Conservation (phyloP, 176 grass and related monocot genomes). For the Aegilops bicornis region DNA sequence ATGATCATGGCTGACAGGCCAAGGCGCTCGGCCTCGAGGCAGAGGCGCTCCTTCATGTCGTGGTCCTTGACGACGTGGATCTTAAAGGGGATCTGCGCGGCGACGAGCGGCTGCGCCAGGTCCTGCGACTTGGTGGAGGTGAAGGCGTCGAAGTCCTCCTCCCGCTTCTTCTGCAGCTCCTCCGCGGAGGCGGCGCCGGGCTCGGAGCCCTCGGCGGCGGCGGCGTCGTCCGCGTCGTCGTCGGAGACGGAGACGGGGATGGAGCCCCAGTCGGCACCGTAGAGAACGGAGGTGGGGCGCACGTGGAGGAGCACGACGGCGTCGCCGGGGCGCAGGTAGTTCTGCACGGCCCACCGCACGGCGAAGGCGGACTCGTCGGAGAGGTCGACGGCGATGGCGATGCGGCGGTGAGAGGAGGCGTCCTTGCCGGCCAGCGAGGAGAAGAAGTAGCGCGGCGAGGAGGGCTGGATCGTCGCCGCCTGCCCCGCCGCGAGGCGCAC, state of each 20-base stretch:
- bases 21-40: conserved; percentile 83
- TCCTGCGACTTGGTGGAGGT: conserved; percentile 74
- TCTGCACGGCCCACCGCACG: conserved; percentile 80
- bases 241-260: conserved; percentile 49
- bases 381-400: conserved; percentile 92
- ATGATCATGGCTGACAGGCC: conserved; percentile 83
- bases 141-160: conserved; percentile 85
- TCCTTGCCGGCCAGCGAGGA: conserved; percentile 35
- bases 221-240: background rate
- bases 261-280: conserved; percentile 96
- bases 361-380: conserved; percentile 91
- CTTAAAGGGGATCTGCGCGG: conserved; percentile 81
- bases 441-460: conserved; percentile 64
- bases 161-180: conserved; percentile 67
- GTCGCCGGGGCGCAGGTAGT: conserved; percentile 94
- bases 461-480: conserved; percentile 49
- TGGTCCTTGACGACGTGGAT: conserved; percentile 94
- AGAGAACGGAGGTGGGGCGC: conserved; percentile 70
- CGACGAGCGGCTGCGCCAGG: conserved; percentile 78
- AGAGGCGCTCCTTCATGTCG: conserved; percentile 98
- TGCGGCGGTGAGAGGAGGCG: conserved; percentile 61
- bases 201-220: background rate
- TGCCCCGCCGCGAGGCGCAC: conserved; percentile 34
- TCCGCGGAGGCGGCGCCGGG: conserved; percentile 16
- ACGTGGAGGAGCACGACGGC: conserved; percentile 88